Conservation (phyloP, 2,329 filamentous ascomycete species). For the Fusarium proliferatum region DNA sequence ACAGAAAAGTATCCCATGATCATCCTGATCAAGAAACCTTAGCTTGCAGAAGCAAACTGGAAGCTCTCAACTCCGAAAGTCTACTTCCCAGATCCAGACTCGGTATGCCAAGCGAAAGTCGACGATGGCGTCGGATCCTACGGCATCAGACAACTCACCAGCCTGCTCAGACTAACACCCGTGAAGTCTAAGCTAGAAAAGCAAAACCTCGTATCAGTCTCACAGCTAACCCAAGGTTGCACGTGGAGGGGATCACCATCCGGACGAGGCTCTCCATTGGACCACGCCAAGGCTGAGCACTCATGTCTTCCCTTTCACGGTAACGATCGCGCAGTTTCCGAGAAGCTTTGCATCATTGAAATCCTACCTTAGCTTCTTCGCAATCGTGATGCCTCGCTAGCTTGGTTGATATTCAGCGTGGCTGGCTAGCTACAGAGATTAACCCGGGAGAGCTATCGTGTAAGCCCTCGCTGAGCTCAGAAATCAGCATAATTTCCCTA, state of each 20-base stretch:
- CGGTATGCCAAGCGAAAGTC: not conserved
- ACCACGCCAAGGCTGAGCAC: slow-evolving; percentile 7
- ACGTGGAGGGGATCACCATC: slow-evolving; percentile 5
- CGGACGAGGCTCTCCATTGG: slow-evolving; percentile 20
- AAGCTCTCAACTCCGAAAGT: not conserved
- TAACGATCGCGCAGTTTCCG: slow-evolving; percentile 5
- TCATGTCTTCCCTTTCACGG: not conserved
- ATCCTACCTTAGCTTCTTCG: not conserved
- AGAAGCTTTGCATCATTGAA: slow-evolving; percentile 19
- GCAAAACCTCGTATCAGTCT: slow-evolving; percentile 12
- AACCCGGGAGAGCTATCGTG: not conserved
- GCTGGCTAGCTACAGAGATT: not conserved
- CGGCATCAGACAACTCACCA: not conserved
- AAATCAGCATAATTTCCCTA: slow-evolving; percentile 9
- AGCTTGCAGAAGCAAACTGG: not conserved
- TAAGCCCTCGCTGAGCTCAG: slow-evolving; percentile 6
- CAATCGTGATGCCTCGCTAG: not conserved
- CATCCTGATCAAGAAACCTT: not conserved
- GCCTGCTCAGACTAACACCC: not conserved
- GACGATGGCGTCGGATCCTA: slow-evolving; percentile 13
- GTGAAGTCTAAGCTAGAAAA: not conserved
- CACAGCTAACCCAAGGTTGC: not conserved
- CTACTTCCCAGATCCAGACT: not conserved
- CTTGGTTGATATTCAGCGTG: not conserved
- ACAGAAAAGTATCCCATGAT: not conserved